These are phyloP conservation scores for Eucalyptus sp. DNA, from an alignment of 345 rosid genomes.

Conservation along the genomic window DNA sequence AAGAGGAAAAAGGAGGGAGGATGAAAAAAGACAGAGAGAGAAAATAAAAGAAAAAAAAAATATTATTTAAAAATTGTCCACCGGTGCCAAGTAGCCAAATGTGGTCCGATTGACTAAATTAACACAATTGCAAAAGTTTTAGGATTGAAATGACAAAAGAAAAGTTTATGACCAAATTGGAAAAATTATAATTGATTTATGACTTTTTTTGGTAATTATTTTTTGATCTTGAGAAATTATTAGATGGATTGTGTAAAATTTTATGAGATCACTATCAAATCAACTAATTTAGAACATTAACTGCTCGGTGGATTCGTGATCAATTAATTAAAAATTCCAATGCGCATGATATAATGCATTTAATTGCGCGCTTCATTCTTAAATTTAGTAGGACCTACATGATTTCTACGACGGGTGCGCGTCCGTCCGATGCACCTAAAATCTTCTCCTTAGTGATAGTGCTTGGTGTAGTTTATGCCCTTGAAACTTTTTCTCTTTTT, in stretches of 20 bases:
- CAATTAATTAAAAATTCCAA: not conserved
- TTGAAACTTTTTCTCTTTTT: not conserved
- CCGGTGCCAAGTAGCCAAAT: accelerated
- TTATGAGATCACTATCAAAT: accelerated
- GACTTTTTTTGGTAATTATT: accelerated
- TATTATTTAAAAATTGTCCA: too few relatives aligned
- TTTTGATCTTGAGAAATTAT: accelerated
- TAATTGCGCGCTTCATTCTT: not conserved
- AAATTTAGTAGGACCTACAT: not conserved
- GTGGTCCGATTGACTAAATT: accelerated
- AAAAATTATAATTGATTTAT: too few relatives aligned
- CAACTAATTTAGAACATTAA: not conserved
- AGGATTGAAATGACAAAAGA: accelerated
- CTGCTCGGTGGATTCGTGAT: accelerated
- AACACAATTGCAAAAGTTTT: accelerated
- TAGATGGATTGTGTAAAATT: not conserved
- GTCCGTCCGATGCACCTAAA: not conserved
- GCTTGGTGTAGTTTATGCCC: not conserved
- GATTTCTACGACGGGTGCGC: not conserved
- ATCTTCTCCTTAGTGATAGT: not conserved
- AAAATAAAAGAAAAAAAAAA: accelerated
- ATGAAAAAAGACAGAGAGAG: too few relatives aligned
- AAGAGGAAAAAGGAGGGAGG: too few relatives aligned
- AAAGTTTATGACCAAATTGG: accelerated
- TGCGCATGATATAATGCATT: not conserved